Evolutionary conservation across 331 rosid species (phyloP).

Genomic region (Arachis monticola): DNA sequence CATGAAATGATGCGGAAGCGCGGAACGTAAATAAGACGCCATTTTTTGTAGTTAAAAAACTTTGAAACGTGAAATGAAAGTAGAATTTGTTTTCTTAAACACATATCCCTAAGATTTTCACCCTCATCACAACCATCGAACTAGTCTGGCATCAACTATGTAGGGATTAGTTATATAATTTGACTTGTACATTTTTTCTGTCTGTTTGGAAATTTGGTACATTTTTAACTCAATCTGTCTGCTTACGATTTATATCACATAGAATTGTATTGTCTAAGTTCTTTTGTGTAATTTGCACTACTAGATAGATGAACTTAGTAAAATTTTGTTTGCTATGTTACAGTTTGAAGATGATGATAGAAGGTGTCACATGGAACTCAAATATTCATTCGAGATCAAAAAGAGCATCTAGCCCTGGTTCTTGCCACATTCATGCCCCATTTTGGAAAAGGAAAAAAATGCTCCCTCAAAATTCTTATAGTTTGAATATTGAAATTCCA

Average conservation of each 20-base stretch:
- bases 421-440: neutral
- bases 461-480: neutral
- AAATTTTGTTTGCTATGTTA: slow-evolving; percentile 24
- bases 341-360: slow-evolving; percentile 82
- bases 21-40: too few relatives aligned
- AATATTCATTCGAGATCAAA: slow-evolving; percentile 66
- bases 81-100: too few relatives aligned
- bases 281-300: neutral
- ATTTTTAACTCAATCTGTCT: too few relatives aligned
- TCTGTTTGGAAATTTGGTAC: too few relatives aligned
- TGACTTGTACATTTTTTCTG: too few relatives aligned
- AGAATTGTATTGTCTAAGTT: too few relatives aligned
- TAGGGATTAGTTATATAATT: neutral
- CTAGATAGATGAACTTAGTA: neutral
- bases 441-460: neutral
- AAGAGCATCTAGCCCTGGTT: slow-evolving; percentile 42
- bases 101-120: too few relatives aligned
- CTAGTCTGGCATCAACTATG: neutral
- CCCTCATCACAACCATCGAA: slow-evolving; percentile 5
- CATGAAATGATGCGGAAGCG: too few relatives aligned
- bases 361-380: slow-evolving; percentile 70
- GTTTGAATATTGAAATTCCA: neutral
- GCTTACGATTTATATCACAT: too few relatives aligned
- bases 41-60: too few relatives aligned
- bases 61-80: neutral